These are phyloP conservation scores for Prunus mume DNA, from an alignment of 306 rosid genomes.

Conservation along the genomic window DNA sequence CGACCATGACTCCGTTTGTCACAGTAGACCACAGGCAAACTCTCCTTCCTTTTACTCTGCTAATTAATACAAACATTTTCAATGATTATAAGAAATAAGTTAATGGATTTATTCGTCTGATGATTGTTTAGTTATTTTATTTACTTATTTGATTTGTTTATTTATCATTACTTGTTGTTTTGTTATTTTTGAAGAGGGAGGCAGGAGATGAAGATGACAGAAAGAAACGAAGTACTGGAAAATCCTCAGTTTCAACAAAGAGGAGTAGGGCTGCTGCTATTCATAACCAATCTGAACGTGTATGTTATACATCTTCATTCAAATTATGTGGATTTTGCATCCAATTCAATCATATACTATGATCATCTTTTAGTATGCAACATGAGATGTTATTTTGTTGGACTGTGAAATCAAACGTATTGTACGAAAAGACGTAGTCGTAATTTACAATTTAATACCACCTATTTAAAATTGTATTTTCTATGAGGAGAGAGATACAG, in stretches of 20 bases:
- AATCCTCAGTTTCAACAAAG: conserved; percentile 63
- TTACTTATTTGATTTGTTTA: background rate
- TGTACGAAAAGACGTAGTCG: no score
- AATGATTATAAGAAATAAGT: background rate
- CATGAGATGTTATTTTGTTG: no score
- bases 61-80: background rate
- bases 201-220: conserved; percentile 41
- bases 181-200: conserved; percentile 36
- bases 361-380: no score
- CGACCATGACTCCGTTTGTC: conserved; percentile 83
- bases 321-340: background rate
- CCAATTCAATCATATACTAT: background rate
- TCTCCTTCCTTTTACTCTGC: background rate
- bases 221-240: conserved; percentile 39
- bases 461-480: no score
- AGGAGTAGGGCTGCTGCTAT: conserved; percentile 84
- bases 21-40: conserved; percentile 63
- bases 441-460: no score
- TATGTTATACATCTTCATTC: conserved; percentile 13
- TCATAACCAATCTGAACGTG: conserved; percentile 98
- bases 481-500: no score
- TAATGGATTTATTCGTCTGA: background rate
- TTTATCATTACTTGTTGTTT: background rate
- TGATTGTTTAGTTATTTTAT: background rate
- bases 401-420: no score